phyloP scores from a whole-genome alignment of 768 basidiomycete species.

The Calocybe cyanea region DNA sequence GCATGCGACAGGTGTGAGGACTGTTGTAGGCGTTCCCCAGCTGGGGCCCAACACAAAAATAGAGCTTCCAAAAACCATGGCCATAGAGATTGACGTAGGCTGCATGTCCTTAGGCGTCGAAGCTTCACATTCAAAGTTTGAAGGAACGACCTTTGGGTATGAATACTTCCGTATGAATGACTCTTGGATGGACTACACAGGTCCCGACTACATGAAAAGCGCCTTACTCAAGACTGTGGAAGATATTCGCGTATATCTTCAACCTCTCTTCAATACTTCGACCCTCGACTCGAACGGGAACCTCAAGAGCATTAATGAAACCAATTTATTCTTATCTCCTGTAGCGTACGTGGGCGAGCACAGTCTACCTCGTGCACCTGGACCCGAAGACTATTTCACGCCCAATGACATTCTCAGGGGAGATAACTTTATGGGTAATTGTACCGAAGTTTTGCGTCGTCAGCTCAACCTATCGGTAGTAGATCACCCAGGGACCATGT shows the following conservation, averaged over 20 bases:
- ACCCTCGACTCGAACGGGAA: slow-evolving; percentile 8
- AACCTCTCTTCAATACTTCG: slow-evolving; percentile 17
- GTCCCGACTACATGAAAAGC: slow-evolving; percentile 18
- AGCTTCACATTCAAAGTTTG: background rate
- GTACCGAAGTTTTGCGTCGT: slow-evolving; percentile 3
- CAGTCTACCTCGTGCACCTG: background rate
- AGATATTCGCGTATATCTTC: slow-evolving; percentile 14
- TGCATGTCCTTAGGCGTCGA: slow-evolving; percentile 13
- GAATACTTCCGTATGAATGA: slow-evolving; percentile 9
- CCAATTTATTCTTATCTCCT: background rate
- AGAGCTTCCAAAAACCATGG: slow-evolving; percentile 14
- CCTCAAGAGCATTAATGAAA: slow-evolving; percentile 11
- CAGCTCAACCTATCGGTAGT: background rate
- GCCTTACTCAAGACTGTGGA: slow-evolving; percentile 16
- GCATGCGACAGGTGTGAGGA: slow-evolving; percentile 12
- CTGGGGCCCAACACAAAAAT: slow-evolving; percentile 9
- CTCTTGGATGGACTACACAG: slow-evolving; percentile 16
- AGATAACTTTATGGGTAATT: slow-evolving; percentile 10
- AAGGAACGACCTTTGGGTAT: no score
- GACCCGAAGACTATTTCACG: background rate
- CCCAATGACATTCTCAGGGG: no score
- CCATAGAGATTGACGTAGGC: slow-evolving; percentile 16
- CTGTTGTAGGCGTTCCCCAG: slow-evolving; percentile 17
- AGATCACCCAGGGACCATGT: slow-evolving; percentile 7
- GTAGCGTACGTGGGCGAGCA: slow-evolving; percentile 7